Evolutionary conservation across 2,329 filamentous ascomycete genomes (phyloP), one percentile per base, ranked within the genome.

Genomic region (Seiridium cupressi): DNA sequence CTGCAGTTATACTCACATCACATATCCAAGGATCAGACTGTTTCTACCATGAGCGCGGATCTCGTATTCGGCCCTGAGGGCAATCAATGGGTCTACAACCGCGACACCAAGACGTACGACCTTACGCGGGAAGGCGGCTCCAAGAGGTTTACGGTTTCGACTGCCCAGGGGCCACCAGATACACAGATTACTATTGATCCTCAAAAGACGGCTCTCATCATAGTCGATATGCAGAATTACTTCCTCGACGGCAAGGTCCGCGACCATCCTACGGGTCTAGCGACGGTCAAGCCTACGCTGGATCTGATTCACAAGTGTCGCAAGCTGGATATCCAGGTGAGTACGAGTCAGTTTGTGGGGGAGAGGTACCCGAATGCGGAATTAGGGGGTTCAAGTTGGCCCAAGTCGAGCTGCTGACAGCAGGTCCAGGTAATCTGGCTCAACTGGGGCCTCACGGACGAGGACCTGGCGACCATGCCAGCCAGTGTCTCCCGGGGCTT

Each of bases 381-480:
- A 42, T 42, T 42, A 42, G 13, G 7, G 38, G 7, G 9, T 48
- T 18, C 9, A 10, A n/a, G 5, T 44, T 44, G 11, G 13, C 8
- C 3, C 42, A 11, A 3, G 32, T 47, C 26, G 44, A 35, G 26
- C 8, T 13, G 51, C 51, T 44, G 7, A 36, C 48, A 44, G 51
- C 35, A 58, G 11, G 32, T 38, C 35, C 10, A 74, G 66, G 65
- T 84, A 26, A 69, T 84, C 26, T 84, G 81, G 81, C 73, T 84
- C 48, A 85, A 84, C 65, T 87, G 84, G 84, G 84, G 83, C 3
- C 72, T 87, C 44, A 82, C 76, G 0, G 78, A 84, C n/a, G 64
- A 72, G 18, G 83, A 86, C 64, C 67, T 86, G 11, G 65, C 67
- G 3, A 68, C 62, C 3, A 80, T 87, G 74, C 83, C 84, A 5